phyloP scores from a whole-genome alignment of 2,329 filamentous ascomycete genomes.

The Xylaria sp. region DNA sequence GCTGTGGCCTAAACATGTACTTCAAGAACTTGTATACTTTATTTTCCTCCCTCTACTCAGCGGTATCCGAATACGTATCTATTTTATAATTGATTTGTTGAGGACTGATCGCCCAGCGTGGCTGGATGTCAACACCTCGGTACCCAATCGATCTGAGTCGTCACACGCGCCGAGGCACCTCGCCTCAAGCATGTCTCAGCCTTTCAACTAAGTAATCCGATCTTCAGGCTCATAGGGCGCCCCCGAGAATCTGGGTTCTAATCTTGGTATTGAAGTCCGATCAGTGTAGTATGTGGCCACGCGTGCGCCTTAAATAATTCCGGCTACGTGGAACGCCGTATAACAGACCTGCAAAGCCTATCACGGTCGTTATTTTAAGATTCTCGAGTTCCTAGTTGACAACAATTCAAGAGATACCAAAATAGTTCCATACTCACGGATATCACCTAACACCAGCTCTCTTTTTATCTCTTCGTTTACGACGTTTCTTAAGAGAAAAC shows the following conservation, averaged over 20 bases:
- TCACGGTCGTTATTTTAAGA: neutral
- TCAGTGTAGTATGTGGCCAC: neutral
- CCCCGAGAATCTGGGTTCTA: conserved; percentile 23
- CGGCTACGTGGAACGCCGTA: conserved; percentile 11
- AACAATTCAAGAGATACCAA: neutral
- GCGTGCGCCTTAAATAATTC: conserved; percentile 10
- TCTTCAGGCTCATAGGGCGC: conserved; percentile 12
- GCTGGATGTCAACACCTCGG: conserved; percentile 1
- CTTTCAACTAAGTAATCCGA: conserved; percentile 14
- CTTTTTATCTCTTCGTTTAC: neutral
- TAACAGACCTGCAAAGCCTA: neutral
- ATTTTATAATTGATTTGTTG: neutral
- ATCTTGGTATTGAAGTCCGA: conserved; percentile 22
- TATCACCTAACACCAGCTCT: neutral
- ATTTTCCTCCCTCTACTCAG: neutral
- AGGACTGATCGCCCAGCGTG: conserved; percentile 1
- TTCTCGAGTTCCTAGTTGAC: neutral
- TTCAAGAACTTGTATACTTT: neutral
- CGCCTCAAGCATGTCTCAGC: conserved; percentile 29
- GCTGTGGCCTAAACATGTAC: neutral
- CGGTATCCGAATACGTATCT: neutral
- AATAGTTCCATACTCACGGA: neutral
- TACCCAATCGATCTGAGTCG: conserved; percentile 15
- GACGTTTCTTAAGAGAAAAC: too few species aligned
- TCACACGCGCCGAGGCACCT: neutral